Percentiles rank a stretch among this genome's conserved stretches.
Conservation (phyloP, 2,329 filamentous ascomycete species). For the Alternaria triticimaculans region DNA sequence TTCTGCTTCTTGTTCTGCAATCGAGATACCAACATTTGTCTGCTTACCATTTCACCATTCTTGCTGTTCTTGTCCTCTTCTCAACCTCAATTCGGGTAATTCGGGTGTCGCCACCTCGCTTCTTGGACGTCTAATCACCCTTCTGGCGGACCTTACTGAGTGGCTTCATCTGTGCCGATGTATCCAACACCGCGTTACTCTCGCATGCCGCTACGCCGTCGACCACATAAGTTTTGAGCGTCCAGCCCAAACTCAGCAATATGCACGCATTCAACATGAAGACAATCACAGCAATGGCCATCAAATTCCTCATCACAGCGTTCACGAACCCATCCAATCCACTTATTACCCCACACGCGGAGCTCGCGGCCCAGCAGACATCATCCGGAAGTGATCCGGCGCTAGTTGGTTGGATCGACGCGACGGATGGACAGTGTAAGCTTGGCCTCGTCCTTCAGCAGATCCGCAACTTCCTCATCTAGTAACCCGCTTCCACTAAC, state of each 20-base stretch:
- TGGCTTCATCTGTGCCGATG: not conserved
- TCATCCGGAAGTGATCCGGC: slow-evolving; percentile 20
- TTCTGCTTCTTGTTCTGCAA: not conserved
- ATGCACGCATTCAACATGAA: not conserved
- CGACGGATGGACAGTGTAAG: slow-evolving; percentile 24
- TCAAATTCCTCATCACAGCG: not conserved
- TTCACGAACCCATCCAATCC: not conserved
- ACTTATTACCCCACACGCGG: slow-evolving; percentile 26
- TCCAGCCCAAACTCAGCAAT: not conserved
- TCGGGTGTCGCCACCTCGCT: not conserved
- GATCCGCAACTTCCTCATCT: not conserved
- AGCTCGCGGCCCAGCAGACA: slow-evolving; percentile 25
- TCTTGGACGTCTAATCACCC: not conserved
- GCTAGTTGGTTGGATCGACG: slow-evolving; percentile 30
- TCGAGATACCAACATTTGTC: not conserved
- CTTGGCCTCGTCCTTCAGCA: not conserved
- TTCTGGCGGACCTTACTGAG: not conserved
- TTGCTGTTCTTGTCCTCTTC: not conserved
- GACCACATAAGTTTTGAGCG: not conserved
- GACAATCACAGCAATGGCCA: not conserved
- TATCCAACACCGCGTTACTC: not conserved
- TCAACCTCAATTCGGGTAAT: not conserved
- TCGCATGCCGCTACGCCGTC: not conserved
- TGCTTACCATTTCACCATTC: not conserved
- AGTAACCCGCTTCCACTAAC: not conserved